Conservation (phyloP, 352 stramenopile species). For the Aphanomyces cochlioides region DNA sequence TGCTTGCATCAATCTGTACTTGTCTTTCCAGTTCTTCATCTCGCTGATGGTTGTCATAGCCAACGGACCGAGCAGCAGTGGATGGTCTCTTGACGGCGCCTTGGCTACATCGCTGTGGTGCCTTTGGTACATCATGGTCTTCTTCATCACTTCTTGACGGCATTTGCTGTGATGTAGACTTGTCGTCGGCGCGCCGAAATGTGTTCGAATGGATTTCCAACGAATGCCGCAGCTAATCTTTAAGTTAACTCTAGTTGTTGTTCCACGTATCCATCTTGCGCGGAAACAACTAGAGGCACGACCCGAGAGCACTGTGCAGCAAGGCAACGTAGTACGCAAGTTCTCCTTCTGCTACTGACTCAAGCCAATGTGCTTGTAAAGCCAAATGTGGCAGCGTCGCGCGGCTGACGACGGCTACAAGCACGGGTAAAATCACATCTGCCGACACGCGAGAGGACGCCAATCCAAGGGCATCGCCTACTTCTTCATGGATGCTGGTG, state of each 20-base stretch:
- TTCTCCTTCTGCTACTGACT: constrained; percentile 51
- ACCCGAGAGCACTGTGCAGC: constrained; percentile 51
- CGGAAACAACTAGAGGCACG: neutral
- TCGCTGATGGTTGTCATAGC: constrained; percentile 31
- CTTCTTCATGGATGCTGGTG: constrained; percentile 61
- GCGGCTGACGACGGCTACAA: constrained; percentile 70
- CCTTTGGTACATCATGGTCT: constrained; percentile 50
- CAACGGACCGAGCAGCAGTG: constrained; percentile 54
- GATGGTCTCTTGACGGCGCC: constrained; percentile 63
- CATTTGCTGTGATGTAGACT: constrained; percentile 32
- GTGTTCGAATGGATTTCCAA: constrained; percentile 60
- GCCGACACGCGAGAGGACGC: constrained; percentile 44
- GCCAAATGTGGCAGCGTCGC: constrained; percentile 66
- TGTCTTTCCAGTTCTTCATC: neutral
- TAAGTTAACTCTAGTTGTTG: neutral
- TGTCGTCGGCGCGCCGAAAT: constrained; percentile 44
- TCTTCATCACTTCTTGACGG: neutral
- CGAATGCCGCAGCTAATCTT: constrained; percentile 13
- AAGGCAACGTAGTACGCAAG: constrained; percentile 79
- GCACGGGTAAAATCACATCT: constrained; percentile 68
- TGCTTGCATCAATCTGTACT: constrained; percentile 52
- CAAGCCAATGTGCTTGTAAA: constrained; percentile 72
- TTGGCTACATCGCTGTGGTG: constrained; percentile 63
- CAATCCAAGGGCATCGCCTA: constrained; percentile 46
- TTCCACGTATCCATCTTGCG: too few species aligned